Percentiles rank a stretch among this genome's conserved stretches.
phyloP scores from a whole-genome alignment of 2,329 filamentous ascomycete species.

The Paraphaeosphaeria minitans region DNA sequence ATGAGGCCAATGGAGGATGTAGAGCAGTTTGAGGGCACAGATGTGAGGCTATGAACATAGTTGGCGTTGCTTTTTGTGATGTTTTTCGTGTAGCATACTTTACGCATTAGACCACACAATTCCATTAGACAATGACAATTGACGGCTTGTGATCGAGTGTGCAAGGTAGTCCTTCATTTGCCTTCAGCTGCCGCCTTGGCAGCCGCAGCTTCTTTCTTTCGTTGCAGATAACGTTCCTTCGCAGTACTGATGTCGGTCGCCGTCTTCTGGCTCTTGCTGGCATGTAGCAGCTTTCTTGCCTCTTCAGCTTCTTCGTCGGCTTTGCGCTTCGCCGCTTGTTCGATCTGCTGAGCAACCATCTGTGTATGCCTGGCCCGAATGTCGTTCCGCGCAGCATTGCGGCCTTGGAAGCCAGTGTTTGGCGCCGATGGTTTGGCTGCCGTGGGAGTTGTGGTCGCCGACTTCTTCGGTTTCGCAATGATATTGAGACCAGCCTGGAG shows the following conservation, averaged over 20 bases:
- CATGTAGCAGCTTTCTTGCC: conserved; percentile 65
- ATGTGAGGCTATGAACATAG: not conserved
- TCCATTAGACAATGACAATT: not conserved
- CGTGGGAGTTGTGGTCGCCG: conserved; percentile 29
- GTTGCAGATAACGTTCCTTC: conserved; percentile 77
- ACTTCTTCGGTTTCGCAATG: conserved; percentile 63
- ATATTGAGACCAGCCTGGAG: conserved; percentile 78
- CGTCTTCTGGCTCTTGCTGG: conserved; percentile 78
- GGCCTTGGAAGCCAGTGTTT: conserved; percentile 37
- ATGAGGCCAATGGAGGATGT: conserved; percentile 16
- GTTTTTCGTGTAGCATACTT: not conserved
- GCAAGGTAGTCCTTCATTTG: conserved; percentile 13
- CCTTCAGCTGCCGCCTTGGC: conserved; percentile 63
- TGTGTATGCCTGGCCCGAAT: conserved; percentile 76
- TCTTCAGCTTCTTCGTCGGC: conserved; percentile 72
- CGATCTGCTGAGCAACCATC: conserved; percentile 80
- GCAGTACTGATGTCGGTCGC: conserved; percentile 76
- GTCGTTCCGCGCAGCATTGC: conserved; percentile 61
- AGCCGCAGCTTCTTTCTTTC: conserved; percentile 76
- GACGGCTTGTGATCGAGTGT: not conserved
- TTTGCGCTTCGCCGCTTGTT: conserved; percentile 72
- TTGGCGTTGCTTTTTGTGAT: not conserved
- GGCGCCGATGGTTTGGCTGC: conserved; percentile 22
- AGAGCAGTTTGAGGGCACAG: conserved; percentile 19
- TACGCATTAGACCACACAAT: not conserved